Evolutionary conservation across 1,284 basidiomycete species (phyloP).

Genomic region (Trametes sp.): DNA sequence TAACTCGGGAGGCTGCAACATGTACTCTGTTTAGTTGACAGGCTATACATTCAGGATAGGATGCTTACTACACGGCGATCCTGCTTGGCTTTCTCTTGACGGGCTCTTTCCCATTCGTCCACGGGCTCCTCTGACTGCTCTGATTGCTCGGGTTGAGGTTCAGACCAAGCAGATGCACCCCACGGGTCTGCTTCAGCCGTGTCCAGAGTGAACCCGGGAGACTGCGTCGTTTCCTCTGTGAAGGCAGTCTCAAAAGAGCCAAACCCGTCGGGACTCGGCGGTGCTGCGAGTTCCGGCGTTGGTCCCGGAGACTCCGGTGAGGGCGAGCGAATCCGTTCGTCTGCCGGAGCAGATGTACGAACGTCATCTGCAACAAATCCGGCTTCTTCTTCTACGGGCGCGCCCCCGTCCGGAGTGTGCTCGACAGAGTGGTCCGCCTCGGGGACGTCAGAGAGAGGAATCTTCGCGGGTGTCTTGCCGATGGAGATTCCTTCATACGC

Average conservation of each 20-base stretch:
- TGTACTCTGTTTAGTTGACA: slow-evolving; percentile 4
- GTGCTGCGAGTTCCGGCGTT: slow-evolving; percentile 24
- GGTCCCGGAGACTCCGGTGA: slow-evolving; percentile 14
- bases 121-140: slow-evolving; percentile 36
- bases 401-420: slow-evolving; percentile 6
- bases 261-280: slow-evolving; percentile 60
- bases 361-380: neutral
- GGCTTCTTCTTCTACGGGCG: neutral
- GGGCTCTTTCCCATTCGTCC: slow-evolving; percentile 77
- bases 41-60: too few species aligned
- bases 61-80: slow-evolving; percentile 68
- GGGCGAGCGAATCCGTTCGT: neutral
- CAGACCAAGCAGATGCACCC: slow-evolving; percentile 52
- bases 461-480: slow-evolving; percentile 35
- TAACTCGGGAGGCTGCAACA: slow-evolving; percentile 68
- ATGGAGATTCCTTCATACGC: slow-evolving; percentile 50
- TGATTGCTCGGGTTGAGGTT: slow-evolving; percentile 27
- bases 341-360: neutral
- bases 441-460: neutral
- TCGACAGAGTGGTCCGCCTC: neutral
- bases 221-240: slow-evolving; percentile 40
- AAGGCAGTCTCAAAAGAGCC: slow-evolving; percentile 67
- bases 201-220: slow-evolving; percentile 41
- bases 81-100: slow-evolving; percentile 60
- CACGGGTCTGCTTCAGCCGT: slow-evolving; percentile 52